These are phyloP conservation scores for Dendrobium huoshanense DNA, from an alignment of 106 monocot genomes.

Conservation along the genomic window DNA sequence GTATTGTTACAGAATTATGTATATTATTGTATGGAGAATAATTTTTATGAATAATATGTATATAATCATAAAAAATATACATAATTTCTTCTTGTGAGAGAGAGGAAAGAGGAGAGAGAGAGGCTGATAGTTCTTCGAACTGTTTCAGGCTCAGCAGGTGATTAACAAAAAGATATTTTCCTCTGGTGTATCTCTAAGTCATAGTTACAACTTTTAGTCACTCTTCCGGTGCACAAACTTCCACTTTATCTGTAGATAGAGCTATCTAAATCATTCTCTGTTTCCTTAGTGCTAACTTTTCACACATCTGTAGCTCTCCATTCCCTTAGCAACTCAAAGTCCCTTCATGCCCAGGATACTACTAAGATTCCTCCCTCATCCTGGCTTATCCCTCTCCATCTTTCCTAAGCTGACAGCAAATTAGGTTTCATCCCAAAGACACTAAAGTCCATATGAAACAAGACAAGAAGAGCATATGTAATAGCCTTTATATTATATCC, in stretches of 20 bases:
- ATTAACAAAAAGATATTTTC: no score
- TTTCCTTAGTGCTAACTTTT: background rate
- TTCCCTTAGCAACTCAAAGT: background rate
- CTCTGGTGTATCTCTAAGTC: background rate
- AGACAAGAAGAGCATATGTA: conserved; percentile 13
- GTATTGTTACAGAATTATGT: no score
- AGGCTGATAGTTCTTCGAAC: background rate
- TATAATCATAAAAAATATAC: no score
- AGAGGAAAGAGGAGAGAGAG: conserved; percentile 4
- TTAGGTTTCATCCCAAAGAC: conserved; percentile 18
- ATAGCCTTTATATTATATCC: background rate
- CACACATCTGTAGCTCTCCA: background rate
- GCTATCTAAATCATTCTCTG: background rate
- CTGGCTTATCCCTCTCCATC: conserved; percentile 12
- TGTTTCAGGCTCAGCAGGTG: background rate
- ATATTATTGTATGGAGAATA: no score
- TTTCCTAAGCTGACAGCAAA: conserved; percentile 26
- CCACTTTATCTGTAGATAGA: background rate
- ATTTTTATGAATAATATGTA: no score
- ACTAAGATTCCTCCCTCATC: conserved; percentile 34
- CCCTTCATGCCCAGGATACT: conserved; percentile 33
- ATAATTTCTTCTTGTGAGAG: conserved; percentile 2
- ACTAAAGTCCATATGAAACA: conserved; percentile 32
- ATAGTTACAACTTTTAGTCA: background rate
- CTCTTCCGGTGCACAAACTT: conserved; percentile 10